phyloP scores from a whole-genome alignment of 2,329 filamentous ascomycete species.

The Canariomyces notabilis region DNA sequence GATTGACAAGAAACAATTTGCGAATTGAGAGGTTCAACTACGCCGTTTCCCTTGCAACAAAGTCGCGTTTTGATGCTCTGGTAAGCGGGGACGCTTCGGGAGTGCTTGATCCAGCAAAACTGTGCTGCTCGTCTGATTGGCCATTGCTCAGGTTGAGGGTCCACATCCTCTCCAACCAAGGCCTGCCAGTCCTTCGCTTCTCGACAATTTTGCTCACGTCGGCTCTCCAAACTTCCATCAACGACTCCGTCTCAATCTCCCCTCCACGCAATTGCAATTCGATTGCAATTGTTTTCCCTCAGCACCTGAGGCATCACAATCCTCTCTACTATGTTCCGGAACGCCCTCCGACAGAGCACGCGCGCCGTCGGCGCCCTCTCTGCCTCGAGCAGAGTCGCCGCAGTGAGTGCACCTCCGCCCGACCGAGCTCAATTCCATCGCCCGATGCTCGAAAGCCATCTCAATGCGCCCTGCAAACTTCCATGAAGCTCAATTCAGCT shows the following conservation, averaged over 20 bases:
- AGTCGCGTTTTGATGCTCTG: constrained; percentile 15
- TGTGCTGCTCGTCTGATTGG: constrained; percentile 24
- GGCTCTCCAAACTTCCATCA: constrained; percentile 38
- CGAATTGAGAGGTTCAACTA: too few relatives aligned
- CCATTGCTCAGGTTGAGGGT: constrained; percentile 17
- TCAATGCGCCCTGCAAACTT: constrained; percentile 29
- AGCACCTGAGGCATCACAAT: constrained; percentile 46
- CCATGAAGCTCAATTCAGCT: constrained; percentile 37
- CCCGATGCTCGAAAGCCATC: constrained; percentile 36
- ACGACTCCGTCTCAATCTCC: constrained; percentile 50
- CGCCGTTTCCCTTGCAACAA: background rate
- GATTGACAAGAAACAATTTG: too few relatives aligned
- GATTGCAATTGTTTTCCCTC: constrained; percentile 58
- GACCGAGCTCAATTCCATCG: constrained; percentile 43
- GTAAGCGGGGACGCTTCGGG: constrained; percentile 21
- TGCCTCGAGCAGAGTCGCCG: constrained; percentile 84
- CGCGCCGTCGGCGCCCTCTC: constrained; percentile 91
- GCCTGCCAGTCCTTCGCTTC: constrained; percentile 26
- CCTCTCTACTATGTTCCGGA: constrained; percentile 83
- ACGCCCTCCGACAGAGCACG: constrained; percentile 94
- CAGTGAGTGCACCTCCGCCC: constrained; percentile 68
- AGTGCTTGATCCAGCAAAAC: constrained; percentile 25
- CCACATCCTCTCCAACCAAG: constrained; percentile 24
- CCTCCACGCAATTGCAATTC: constrained; percentile 56
- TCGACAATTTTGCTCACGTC: constrained; percentile 28